phyloP scores from a whole-genome alignment of 1,284 basidiomycete genomes.

The Kwoniella shivajii region DNA sequence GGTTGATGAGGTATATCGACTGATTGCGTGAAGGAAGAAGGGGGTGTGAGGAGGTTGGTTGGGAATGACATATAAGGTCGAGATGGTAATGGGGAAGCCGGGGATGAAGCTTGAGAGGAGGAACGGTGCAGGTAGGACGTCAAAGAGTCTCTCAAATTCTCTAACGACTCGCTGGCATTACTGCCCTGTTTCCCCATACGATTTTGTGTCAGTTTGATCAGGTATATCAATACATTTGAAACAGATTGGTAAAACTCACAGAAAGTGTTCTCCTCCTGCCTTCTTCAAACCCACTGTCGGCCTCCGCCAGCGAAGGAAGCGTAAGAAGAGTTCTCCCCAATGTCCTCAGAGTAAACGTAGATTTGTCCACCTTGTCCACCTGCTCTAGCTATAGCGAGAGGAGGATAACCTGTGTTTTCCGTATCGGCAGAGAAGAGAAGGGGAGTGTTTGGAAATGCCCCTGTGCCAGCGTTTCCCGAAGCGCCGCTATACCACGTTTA shows the following conservation, averaged over 20 bases:
- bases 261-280: constrained; percentile 53
- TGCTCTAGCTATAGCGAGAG: constrained; percentile 49
- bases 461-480: constrained; percentile 37
- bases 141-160: constrained; percentile 48
- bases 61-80: constrained; percentile 8
- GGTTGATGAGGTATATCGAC: constrained; percentile 17
- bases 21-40: constrained; percentile 23
- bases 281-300: constrained; percentile 55
- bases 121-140: constrained; percentile 45
- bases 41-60: constrained; percentile 27
- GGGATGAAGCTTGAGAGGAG: constrained; percentile 29
- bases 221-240: neutral
- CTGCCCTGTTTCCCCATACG: neutral
- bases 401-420: constrained; percentile 23
- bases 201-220: neutral
- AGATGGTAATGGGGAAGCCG: constrained; percentile 9
- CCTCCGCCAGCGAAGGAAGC: constrained; percentile 47
- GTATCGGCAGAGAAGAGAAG: constrained; percentile 14
- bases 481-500: constrained; percentile 25
- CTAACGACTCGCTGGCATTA: constrained; percentile 44
- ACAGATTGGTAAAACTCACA: constrained; percentile 35
- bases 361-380: constrained; percentile 47
- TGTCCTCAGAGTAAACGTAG: constrained; percentile 46
- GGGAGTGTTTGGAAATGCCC: constrained; percentile 32
- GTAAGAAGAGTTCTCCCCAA: constrained; percentile 18